Base-by-base conservation (phyloP, 1,284 basidiomycete species). In the Heterobasidion parviporum region DNA sequence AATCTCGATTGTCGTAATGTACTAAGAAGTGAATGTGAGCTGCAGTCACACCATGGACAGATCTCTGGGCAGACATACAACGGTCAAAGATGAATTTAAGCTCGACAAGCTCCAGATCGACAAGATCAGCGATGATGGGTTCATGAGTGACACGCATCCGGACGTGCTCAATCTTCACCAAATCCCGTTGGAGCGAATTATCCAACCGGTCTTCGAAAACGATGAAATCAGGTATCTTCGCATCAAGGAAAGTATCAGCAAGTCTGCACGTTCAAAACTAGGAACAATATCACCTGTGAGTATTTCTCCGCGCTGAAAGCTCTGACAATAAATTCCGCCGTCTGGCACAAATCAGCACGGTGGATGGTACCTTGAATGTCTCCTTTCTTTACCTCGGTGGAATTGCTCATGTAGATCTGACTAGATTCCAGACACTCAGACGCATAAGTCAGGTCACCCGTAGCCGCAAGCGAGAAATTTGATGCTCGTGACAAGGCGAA, bases 1-100 rank as follows among this genome's bases (percentile, higher is more conserved):
- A 85, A 70, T 94, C 92, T 8, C 91, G 84, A 67, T 94, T 93
- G 67, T 94, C 91, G 57, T 85, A 77, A 59, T 91, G 87, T 55
- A 74, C 85, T 87, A 54, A 60, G 45, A 47, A 48, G 53, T 15
- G 50, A 54, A 50, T 59, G 4, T 26, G 26, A 26, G 26, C 26
- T 6, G 26, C 38, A 44, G 53, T 44, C 26, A 52, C 54, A 54
- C 41, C 53, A 49, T 36, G 36, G 14, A n/a, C n/a, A 8, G 54
- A 18, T 34, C 26, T 36, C 16, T 49, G 33, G 18, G 26, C 45
- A 35, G 9, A 74, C 83, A 55, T 65, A 90, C 89, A 72, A 54
- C 88, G 81, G 64, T 89, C 85, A 64, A 90, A 89, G 65, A 89
- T 83, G 65, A 91, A 89, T 67, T 90, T 89, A 55, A 92, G 72